Evolutionary conservation across 1,284 basidiomycete species (phyloP).

Genomic region (Apiotrichum akiyoshidainum): DNA sequence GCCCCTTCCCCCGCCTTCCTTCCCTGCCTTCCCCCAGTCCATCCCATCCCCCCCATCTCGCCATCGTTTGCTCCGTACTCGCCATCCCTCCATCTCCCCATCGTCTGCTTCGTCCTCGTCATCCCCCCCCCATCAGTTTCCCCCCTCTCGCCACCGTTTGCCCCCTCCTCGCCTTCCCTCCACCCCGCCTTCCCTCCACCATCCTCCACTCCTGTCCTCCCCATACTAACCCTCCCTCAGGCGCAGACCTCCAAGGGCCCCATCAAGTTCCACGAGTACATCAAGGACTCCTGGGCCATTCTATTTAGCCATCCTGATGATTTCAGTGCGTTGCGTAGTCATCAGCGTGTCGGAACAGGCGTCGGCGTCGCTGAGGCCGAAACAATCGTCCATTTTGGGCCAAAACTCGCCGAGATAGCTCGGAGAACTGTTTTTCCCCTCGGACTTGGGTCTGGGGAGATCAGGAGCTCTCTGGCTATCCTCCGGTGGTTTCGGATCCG

Average conservation of each 20-base stretch:
- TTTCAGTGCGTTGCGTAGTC: conserved; percentile 35
- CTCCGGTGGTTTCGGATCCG: no score
- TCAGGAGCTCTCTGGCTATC: no score
- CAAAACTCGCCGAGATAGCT: no score
- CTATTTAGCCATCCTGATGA: conserved; percentile 90
- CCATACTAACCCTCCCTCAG: conserved; percentile 57
- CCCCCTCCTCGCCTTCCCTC: no score
- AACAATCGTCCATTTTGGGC: conserved; percentile 13
- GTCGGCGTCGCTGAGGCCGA: neutral
- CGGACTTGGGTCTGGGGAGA: no score
- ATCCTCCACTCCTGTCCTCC: neutral
- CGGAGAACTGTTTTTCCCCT: no score
- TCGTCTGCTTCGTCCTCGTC: neutral
- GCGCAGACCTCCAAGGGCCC: conserved; percentile 67
- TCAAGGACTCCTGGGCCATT: conserved; percentile 82
- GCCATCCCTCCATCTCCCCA: neutral
- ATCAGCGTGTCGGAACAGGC: no score
- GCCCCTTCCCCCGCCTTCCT: neutral
- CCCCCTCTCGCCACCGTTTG: no score
- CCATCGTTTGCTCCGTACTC: neutral
- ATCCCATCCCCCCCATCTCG: neutral
- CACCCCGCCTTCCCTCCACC: neutral
- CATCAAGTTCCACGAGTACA: conserved; percentile 83
- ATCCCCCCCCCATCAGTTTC: no score
- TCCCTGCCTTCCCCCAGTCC: neutral